These are phyloP conservation scores for Puccinellia tenuiflora DNA, from an alignment of 176 grass and related monocot genomes.

Conservation along the genomic window DNA sequence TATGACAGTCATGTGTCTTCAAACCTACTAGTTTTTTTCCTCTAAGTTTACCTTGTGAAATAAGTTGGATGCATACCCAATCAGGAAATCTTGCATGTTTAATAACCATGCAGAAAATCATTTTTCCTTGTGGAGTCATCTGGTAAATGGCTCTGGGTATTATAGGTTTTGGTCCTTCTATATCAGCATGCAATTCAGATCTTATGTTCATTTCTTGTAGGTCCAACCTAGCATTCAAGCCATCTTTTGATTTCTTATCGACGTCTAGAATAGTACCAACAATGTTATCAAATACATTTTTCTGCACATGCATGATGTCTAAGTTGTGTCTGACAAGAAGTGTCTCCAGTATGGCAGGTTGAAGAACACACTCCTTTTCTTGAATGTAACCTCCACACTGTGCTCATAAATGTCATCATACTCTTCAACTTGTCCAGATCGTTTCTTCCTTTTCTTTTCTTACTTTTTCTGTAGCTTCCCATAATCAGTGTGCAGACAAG, in stretches of 20 bases:
- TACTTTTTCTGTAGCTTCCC: no score
- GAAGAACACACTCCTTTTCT: no score
- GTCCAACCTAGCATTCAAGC: background rate
- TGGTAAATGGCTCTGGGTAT: background rate
- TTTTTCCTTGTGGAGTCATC: background rate
- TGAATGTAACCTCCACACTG: no score
- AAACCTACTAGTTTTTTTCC: background rate
- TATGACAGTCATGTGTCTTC: background rate
- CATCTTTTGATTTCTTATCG: background rate
- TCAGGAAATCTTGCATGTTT: background rate
- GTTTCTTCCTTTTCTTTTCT: background rate
- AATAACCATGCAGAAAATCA: background rate
- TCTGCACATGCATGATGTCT: no score
- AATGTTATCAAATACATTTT: no score
- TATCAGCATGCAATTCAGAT: background rate
- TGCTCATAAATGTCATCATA: no score
- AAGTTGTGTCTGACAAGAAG: no score
- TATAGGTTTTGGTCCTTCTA: background rate
- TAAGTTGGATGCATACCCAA: background rate
- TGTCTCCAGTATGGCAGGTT: no score
- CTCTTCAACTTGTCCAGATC: no score
- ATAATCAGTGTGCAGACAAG: no score
- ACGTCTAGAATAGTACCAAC: background rate
- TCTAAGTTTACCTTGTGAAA: background rate
- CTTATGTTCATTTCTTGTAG: background rate